Percentiles rank a stretch among this genome's conserved stretches.
These are phyloP conservation scores for Pichia sp. DNA, from an alignment of 1,139 yeast genomes.

Conservation along the genomic window DNA sequence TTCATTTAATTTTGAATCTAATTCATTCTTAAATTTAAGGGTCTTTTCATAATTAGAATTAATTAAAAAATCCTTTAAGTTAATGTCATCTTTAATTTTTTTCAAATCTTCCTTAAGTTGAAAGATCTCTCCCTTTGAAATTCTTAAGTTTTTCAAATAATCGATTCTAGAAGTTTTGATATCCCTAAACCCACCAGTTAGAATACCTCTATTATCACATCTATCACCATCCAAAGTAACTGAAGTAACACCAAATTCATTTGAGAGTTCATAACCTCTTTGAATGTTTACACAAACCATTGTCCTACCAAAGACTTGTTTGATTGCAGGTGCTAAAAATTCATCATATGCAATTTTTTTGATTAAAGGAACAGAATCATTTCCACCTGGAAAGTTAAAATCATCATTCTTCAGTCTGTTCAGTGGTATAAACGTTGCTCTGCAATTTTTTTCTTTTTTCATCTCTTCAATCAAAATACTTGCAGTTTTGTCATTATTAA, in stretches of 20 bases:
- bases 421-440: conserved; percentile 87
- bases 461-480: conserved; percentile 70
- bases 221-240: conserved; percentile 91
- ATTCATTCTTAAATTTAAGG: conserved; percentile 35
- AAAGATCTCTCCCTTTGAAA: conserved; percentile 40
- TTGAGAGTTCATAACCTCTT: conserved; percentile 64
- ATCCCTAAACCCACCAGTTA: conserved; percentile 87
- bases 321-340: conserved; percentile 54
- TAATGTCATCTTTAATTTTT: conserved; percentile 39
- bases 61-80: conserved; percentile 41
- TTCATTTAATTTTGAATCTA: conserved; percentile 36
- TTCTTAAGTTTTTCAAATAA: conserved; percentile 50
- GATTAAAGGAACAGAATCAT: conserved; percentile 65
- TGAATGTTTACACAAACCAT: conserved; percentile 69
- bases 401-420: conserved; percentile 50
- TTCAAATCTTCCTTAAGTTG: conserved; percentile 34
- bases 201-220: conserved; percentile 74
- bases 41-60: conserved; percentile 38
- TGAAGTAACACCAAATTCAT: conserved; percentile 56
- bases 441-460: conserved; percentile 62
- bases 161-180: conserved; percentile 63
- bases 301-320: conserved; percentile 75
- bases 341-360: conserved; percentile 60
- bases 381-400: conserved; percentile 47
- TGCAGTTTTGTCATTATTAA: conserved; percentile 83